Base-by-base conservation (phyloP, 2,329 filamentous ascomycete species). In the Aspergillus latus region DNA sequence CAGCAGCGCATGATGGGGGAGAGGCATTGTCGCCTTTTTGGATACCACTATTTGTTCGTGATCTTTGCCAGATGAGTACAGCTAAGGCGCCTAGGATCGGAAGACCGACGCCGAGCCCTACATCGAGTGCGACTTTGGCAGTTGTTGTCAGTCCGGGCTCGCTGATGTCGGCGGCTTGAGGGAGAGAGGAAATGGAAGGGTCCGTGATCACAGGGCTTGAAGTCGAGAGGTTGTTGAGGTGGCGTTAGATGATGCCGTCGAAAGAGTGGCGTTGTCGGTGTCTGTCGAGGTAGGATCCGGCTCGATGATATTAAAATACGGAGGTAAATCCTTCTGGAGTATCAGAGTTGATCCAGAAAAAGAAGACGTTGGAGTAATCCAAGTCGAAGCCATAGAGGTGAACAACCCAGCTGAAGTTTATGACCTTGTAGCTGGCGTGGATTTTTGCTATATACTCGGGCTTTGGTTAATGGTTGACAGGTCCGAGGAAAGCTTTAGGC, bases 391-490 rank as follows among this genome's bases (percentile, higher is more conserved):
- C 58, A 34, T 61, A 61, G 1, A 59, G 50, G 34, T 64, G 62
- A 15, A 64, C 62, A 9, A 34, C 43, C 62, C 62, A 62, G 21
- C 57, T 62, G 36, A 63, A 63, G 29, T 62, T 60, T 1, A 53
- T 58, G 7, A 60, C 34, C 47, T 56, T 36, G 40, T 59, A 49
- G 3, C 1, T 50, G 32, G 47, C 37, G 30, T 62, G 53, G 32
- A 60, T 59, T 47, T 59, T 59, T 10, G 57, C 59, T 62, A 37
- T 28, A 21, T 21, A 21, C 2, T 1, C 2, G 29, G 30, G 39
- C 49, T 36, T 26, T 13, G n/a, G 2, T 10, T 37, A 10, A 11
- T 13, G 44, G 28, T 13, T 10, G 26, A 26, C 1, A 5, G 13
- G n/a, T 16, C 8, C 9, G 21, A 56, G 37, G 10, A 6, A 13